These are phyloP conservation scores for Trichocladium antarcticum DNA, from an alignment of 495 filamentous ascomycete species.

Conservation along the genomic window DNA sequence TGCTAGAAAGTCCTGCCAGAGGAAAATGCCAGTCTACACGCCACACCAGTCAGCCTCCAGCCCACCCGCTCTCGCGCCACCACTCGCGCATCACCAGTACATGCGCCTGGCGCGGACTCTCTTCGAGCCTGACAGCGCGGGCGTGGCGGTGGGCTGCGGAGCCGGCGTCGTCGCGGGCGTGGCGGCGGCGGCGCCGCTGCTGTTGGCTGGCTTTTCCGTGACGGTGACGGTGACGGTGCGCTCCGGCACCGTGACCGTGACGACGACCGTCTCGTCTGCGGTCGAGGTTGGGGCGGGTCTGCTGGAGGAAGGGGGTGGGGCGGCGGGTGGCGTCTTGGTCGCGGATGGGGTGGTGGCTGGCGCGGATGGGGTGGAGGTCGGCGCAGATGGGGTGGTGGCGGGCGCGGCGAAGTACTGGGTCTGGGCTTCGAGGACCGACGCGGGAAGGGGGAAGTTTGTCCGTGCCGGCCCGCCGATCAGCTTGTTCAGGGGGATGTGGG, in stretches of 20 bases:
- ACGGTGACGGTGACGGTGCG: conserved; percentile 10
- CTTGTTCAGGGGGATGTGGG: conserved; percentile 16
- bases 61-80: too few species aligned
- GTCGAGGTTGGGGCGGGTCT: not conserved
- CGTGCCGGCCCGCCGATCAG: conserved; percentile 12
- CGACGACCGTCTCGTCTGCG: not conserved
- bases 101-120: too few species aligned
- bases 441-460: conserved; percentile 6
- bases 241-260: conserved; percentile 18
- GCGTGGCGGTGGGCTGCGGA: too few species aligned
- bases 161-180: too few species aligned
- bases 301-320: not conserved
- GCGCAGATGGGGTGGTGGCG: too few species aligned
- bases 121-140: too few species aligned
- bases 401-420: not conserved
- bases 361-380: too few species aligned
- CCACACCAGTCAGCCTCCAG: too few species aligned
- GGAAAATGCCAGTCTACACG: too few species aligned
- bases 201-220: not conserved
- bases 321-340: too few species aligned
- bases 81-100: too few species aligned
- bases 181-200: not conserved
- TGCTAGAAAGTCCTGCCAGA: too few species aligned
- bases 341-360: not conserved
- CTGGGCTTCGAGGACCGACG: not conserved